phyloP scores from a whole-genome alignment of 1,284 basidiomycete species.

The Caloboletus firmus region DNA sequence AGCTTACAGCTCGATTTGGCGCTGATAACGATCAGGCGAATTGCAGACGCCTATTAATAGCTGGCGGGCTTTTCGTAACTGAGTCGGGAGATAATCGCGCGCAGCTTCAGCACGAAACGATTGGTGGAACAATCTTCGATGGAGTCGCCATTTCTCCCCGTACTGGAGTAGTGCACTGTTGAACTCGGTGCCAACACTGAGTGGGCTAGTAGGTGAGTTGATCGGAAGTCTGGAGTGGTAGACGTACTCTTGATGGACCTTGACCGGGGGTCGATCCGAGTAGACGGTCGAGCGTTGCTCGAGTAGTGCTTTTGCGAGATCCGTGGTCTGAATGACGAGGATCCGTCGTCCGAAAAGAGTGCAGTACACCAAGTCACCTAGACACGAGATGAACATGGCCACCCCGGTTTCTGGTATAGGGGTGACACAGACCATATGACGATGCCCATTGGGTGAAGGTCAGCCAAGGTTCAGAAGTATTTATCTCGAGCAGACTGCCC shows the following conservation, averaged over 20 bases:
- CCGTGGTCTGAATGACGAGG: slow-evolving; percentile 34
- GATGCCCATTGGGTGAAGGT: slow-evolving; percentile 33
- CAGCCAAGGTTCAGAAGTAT: slow-evolving; percentile 29
- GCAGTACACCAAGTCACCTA: slow-evolving; percentile 31
- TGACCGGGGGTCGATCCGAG: slow-evolving; percentile 36
- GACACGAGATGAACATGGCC: slow-evolving; percentile 5
- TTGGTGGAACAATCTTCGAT: slow-evolving; percentile 36
- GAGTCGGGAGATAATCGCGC: slow-evolving; percentile 27
- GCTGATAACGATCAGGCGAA: slow-evolving; percentile 28
- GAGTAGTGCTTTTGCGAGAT: slow-evolving; percentile 35
- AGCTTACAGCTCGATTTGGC: slow-evolving; percentile 34
- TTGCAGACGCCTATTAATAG: slow-evolving; percentile 25
- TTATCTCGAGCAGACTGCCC: slow-evolving; percentile 29
- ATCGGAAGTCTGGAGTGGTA: not conserved
- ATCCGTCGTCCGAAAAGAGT: slow-evolving; percentile 28
- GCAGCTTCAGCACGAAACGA: slow-evolving; percentile 32
- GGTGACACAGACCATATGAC: slow-evolving; percentile 26
- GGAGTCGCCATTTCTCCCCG: slow-evolving; percentile 34
- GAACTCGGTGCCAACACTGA: slow-evolving; percentile 32
- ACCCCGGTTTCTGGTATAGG: not conserved
- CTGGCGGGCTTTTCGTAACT: slow-evolving; percentile 32
- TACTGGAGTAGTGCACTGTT: slow-evolving; percentile 34
- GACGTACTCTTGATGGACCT: slow-evolving; percentile 21
- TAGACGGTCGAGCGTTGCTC: slow-evolving; percentile 37
- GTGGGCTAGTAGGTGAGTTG: not conserved